A percentile compares a stretch with the other conserved stretches of the same genome.
These are phyloP conservation scores for Parsonsia alboflavescens DNA, from an alignment of 257 asterid species.

Conservation along the genomic window DNA sequence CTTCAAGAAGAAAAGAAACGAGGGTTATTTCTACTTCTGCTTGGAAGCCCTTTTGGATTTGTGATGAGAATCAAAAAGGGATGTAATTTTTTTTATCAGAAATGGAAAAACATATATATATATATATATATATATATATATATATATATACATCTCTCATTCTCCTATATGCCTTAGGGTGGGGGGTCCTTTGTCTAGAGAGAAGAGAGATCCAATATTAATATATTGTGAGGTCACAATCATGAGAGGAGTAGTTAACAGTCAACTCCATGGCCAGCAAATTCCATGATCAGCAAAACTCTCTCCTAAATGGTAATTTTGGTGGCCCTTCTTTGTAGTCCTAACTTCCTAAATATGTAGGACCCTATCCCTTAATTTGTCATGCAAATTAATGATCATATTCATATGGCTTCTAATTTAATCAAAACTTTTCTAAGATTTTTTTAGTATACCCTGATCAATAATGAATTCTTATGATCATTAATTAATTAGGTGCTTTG, in stretches of 20 bases:
- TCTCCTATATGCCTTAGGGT: no score
- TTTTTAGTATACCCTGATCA: neutral
- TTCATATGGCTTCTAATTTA: conserved; percentile 1
- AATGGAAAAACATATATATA: conserved; percentile 15
- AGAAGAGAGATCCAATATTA: neutral
- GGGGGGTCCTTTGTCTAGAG: neutral
- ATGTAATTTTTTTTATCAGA: neutral
- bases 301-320: neutral
- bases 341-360: conserved; percentile 11
- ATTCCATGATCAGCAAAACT: conserved; percentile 4
- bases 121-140: no score
- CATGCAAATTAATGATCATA: neutral
- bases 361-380: conserved; percentile 10
- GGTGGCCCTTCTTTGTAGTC: conserved; percentile 6
- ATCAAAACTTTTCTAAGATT: conserved; percentile 9
- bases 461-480: conserved; percentile 1
- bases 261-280: conserved; percentile 44
- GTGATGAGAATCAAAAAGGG: conserved; percentile 9
- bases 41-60: neutral
- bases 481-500: neutral
- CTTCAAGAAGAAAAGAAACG: neutral
- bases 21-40: neutral
- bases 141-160: no score
- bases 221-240: conserved; percentile 32
- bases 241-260: conserved; percentile 48